Base-by-base conservation (phyloP, 371 early-diverging fungal genomes). In the Mucor saturninus region DNA sequence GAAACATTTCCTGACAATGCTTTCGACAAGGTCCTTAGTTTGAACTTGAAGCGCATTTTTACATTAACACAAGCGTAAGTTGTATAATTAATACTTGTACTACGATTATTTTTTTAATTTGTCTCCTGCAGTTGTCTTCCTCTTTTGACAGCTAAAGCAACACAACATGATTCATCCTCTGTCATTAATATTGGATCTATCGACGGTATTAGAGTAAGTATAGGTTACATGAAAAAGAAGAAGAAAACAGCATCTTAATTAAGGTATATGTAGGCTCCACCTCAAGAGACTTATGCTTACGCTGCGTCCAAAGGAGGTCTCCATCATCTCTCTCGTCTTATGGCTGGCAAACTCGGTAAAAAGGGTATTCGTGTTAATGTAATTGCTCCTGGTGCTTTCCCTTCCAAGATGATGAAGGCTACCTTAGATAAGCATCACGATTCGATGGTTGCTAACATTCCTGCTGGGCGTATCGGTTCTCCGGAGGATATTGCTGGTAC, bases 351-450 rank as follows among this genome's bases (percentile, higher is more conserved):
- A 26, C 63, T 93, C 31, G 91, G 85, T 29, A 51, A 64, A 14
- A 71, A 80, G 13, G 61, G 83, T 56, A 86, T 97, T 45, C 83
- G 87, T 11, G 91, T 93, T 45, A 97, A 96, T 61, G 89, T 91
- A 0, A 87, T 96, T 54, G 95, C 96, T 0, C 95, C 96, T 1
- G 96, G 96, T 2, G 83, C 93, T 0, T 97, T 94, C 74, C 84
- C 85, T 61, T 88, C 87, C 61, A 90, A 90, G 68, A 96, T 95
- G 86, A 95, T 95, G 94, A 86, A 86, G 39, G 80, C 74, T 10
- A 91, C 93, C 0, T 62, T 92, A 49, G 80, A 84, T 32, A 69
- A 77, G 13, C 70, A 81, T 73, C 82, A 83, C 6, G 86, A 88
- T 14, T 64, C 63, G 28, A 85, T 92, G 59, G 74, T 85, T 4